Conservation (phyloP, 148 eudicot genomes). For the Polygonum maritimum region DNA sequence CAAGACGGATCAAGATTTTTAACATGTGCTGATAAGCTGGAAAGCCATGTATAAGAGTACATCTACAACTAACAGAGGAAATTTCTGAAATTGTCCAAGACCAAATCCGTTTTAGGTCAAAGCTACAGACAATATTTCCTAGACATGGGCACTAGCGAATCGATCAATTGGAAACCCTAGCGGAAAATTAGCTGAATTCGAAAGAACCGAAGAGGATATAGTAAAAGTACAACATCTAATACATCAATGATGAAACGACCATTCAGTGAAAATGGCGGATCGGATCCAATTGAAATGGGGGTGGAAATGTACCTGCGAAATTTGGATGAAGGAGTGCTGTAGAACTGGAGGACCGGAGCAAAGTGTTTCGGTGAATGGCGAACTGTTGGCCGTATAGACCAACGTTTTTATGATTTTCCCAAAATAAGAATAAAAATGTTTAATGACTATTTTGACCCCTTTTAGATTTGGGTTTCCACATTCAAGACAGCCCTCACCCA, state of each 20-base stretch:
- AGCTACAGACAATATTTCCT: not conserved
- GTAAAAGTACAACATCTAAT: not conserved
- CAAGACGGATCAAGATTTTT: not conserved
- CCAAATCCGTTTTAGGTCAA: not conserved
- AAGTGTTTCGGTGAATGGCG: not conserved
- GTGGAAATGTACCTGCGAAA: not conserved
- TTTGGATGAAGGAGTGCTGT: not conserved
- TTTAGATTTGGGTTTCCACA: not conserved
- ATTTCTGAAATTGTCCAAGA: not conserved
- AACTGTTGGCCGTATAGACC: not conserved
- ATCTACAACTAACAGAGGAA: not conserved
- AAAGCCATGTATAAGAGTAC: not conserved
- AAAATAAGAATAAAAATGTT: too few species aligned
- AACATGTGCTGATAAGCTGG: not conserved
- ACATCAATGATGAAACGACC: not conserved
- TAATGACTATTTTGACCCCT: not conserved
- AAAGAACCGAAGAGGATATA: not conserved
- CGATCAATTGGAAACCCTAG: not conserved
- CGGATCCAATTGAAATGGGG: not conserved
- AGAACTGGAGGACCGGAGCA: not conserved
- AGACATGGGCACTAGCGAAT: not conserved
- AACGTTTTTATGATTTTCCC: too few species aligned
- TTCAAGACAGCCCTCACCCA: too few species aligned
- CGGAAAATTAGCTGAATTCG: not conserved
- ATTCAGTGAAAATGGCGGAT: not conserved